A percentile compares a stretch with the other conserved stretches of the same genome.
phyloP scores from a whole-genome alignment of 2,329 filamentous ascomycete species.

The Pseudogymnoascus sp. region DNA sequence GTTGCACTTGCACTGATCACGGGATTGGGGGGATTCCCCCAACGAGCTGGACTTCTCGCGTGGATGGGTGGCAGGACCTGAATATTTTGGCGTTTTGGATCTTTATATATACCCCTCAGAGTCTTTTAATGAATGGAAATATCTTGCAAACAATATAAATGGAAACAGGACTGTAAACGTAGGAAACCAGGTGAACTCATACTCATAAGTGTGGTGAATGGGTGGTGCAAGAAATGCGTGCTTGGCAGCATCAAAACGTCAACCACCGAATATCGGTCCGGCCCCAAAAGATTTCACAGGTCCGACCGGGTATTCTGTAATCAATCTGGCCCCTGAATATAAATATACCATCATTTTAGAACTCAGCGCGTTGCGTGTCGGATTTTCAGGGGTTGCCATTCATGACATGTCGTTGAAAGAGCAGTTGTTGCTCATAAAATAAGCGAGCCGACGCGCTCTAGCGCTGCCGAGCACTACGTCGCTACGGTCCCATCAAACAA shows the following conservation, averaged over 20 bases:
- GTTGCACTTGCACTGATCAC: background rate
- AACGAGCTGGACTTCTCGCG: constrained; percentile 5
- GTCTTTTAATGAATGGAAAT: background rate
- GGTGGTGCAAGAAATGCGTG: background rate
- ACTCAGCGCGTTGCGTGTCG: constrained; percentile 14
- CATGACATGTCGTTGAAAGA: constrained; percentile 26
- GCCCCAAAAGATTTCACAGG: background rate
- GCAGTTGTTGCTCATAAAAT: constrained; percentile 6
- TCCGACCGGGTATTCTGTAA: constrained; percentile 23
- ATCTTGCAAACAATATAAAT: background rate
- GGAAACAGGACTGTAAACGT: background rate
- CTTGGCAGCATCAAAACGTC: background rate
- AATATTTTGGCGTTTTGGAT: background rate
- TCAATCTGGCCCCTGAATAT: constrained; percentile 7
- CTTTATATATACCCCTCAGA: background rate
- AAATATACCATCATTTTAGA: background rate
- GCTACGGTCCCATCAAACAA: background rate
- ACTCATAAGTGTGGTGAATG: background rate
- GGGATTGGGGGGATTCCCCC: background rate
- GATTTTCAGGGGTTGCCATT: constrained; percentile 15
- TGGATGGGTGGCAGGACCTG: background rate
- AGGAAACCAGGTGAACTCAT: background rate
- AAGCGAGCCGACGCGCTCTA: constrained; percentile 1
- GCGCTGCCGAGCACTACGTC: background rate
- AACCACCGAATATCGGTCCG: background rate